phyloP scores from a whole-genome alignment of 768 basidiomycete species.

The Naganishia friedmannii region DNA sequence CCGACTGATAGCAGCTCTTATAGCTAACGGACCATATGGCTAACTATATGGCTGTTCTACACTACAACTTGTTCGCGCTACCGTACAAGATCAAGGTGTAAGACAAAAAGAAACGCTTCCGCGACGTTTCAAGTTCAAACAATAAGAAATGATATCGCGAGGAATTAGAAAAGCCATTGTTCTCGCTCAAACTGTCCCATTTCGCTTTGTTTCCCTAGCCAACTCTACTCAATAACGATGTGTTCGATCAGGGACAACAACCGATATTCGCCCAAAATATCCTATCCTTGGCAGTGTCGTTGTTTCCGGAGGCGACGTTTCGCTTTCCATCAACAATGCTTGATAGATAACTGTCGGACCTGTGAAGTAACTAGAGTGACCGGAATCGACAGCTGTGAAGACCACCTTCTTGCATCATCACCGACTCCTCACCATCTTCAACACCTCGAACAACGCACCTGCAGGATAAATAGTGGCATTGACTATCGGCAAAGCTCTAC shows the following conservation, averaged over 20 bases:
- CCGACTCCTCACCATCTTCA: neutral
- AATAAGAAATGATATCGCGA: neutral
- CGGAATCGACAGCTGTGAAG: neutral
- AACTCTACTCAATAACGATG: neutral
- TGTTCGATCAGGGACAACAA: neutral
- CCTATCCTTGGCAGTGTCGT: neutral
- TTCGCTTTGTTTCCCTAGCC: neutral
- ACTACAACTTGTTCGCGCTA: no score
- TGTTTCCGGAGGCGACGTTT: neutral
- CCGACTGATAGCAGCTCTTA: no score
- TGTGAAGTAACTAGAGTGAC: neutral
- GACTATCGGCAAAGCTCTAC: neutral
- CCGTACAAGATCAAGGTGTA: neutral
- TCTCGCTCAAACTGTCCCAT: neutral
- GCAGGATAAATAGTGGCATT: neutral
- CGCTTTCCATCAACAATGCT: neutral
- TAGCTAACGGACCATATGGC: no score
- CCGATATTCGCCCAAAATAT: neutral
- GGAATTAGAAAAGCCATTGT: neutral
- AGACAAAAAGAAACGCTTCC: slow-evolving; percentile 3
- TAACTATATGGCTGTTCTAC: no score
- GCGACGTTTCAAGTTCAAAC: slow-evolving; percentile 5
- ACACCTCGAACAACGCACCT: neutral
- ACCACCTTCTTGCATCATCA: neutral
- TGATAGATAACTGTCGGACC: neutral